Conservation (phyloP, 2,329 filamentous ascomycete species). For the Beauveria asiatica region DNA sequence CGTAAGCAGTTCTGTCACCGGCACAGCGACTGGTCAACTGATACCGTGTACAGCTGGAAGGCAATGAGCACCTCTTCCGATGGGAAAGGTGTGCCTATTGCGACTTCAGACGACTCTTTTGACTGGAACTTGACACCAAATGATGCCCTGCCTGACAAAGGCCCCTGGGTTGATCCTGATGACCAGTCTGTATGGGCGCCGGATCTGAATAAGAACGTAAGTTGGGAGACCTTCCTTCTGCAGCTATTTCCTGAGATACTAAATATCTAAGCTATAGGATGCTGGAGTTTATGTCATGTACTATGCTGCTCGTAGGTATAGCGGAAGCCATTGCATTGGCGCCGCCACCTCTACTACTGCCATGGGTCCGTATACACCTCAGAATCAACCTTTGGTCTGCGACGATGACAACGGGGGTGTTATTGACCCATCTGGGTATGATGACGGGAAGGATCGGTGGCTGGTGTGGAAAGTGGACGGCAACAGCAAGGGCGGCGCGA, state of each 20-base stretch:
- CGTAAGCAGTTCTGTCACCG: background rate
- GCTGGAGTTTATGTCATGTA: conserved; percentile 9
- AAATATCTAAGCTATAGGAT: background rate
- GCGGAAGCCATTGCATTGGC: conserved; percentile 10
- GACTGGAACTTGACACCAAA: background rate
- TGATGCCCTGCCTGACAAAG: conserved; percentile 3
- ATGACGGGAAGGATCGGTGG: conserved; percentile 4
- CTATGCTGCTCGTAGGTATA: conserved; percentile 1
- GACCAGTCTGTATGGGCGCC: conserved; percentile 10
- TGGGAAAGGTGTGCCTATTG: conserved; percentile 8
- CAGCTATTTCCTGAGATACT: background rate
- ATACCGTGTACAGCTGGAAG: conserved; percentile 4
- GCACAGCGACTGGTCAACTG: background rate
- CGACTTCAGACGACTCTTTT: conserved; percentile 1
- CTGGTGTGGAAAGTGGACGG: conserved; percentile 8
- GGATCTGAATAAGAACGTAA: conserved; percentile 8
- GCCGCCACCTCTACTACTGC: conserved; percentile 9
- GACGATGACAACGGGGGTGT: conserved; percentile 1
- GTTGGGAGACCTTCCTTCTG: background rate
- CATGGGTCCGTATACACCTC: conserved; percentile 1
- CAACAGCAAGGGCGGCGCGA: conserved; percentile 11
- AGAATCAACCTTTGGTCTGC: conserved; percentile 4
- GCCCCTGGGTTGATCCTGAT: conserved; percentile 7
- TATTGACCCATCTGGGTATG: conserved; percentile 7
- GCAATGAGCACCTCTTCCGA: conserved; percentile 7